Percentiles rank a stretch among this genome's conserved stretches.
Evolutionary conservation across 306 rosid species (phyloP).

Genomic region (Benincasa hispida): DNA sequence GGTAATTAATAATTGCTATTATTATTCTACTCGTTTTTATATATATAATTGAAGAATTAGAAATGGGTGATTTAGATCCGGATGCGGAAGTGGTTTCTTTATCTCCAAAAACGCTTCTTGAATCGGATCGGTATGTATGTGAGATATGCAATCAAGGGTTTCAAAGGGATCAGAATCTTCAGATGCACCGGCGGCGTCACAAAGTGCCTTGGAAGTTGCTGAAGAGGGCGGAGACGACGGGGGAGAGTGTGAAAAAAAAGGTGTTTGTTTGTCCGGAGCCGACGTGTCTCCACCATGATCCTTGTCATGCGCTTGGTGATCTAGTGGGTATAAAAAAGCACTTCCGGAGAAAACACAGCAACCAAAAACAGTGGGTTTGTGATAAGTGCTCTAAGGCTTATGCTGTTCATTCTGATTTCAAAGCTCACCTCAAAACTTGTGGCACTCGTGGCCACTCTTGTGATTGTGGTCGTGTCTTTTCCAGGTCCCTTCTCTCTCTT

Average conservation of each 20-base stretch:
- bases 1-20: no score
- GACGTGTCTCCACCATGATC: slow-evolving; percentile 76
- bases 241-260: slow-evolving; percentile 50
- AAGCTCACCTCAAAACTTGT: slow-evolving; percentile 94
- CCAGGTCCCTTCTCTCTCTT: slow-evolving; percentile 39
- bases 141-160: slow-evolving; percentile 99
- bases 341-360: slow-evolving; percentile 76
- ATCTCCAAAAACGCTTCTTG: slow-evolving; percentile 73
- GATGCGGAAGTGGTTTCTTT: slow-evolving; percentile 92
- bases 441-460: slow-evolving; percentile 99
- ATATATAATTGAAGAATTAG: no score
- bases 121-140: slow-evolving; percentile 84
- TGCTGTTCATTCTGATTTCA: slow-evolving; percentile 94
- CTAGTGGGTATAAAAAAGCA: slow-evolving; percentile 94
- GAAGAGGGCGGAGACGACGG: slow-evolving; percentile 38
- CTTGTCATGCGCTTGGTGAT: slow-evolving; percentile 87
- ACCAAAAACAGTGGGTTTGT: slow-evolving; percentile 93
- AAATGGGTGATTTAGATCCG: slow-evolving; percentile 72
- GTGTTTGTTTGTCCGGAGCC: slow-evolving; percentile 93
- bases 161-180: slow-evolving; percentile 94
- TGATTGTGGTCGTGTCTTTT: slow-evolving; percentile 97
- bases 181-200: slow-evolving; percentile 89
- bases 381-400: slow-evolving; percentile 78
- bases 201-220: slow-evolving; percentile 90
- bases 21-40: no score